Evolutionary conservation across 1,139 yeast species (phyloP), one percentile per base, ranked within the genome.

Genomic region (Lipomyces yarrowii): DNA sequence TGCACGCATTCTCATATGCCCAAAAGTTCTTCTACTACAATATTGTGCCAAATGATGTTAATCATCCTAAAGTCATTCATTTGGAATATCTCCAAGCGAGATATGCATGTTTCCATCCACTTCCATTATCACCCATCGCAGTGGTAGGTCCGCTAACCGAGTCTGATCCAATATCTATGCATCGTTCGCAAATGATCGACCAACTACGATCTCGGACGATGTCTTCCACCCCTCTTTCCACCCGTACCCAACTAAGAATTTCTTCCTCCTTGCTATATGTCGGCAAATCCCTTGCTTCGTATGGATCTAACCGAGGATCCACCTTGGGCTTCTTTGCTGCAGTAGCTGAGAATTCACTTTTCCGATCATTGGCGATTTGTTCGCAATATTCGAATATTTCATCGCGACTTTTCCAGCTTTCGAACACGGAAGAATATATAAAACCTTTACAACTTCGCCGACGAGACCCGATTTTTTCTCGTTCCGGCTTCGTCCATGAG

Each of bases 251-350:
- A 5, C 64, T 55, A 33, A 69, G 63, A 18, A 77, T 70, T 11
- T 62, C 64, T 30, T 71, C 75, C 61, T 73, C 77, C 23, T 35
- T 52, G 13, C 66, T 42, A 13, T 39, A 21, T 6, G 18, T 53
- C 2, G 72, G 71, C 6, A 72, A 42, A 59, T 71, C 76, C 55
- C 78, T 63, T n/a, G 77, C 76, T 4, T 74, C 76, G 64, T 77
- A 77, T 1, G 80, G 77, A 67, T 77, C 79, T 35, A 75, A 57
- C 26, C 79, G 69, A 1, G 79, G 79, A 62, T 76, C 78, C 10
- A 74, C 60, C 30, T 35, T 46, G 42, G 59, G 59, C 26, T 52
- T 23, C 54, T n/a, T 33, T 10, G 61, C 53, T 15, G 51, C 35
- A 37, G 30, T 42, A 32, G 59, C 32, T 2, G 33, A 39, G 3